Evolutionary conservation across 345 rosid species (phyloP), one percentile per base, ranked within the genome.

Genomic region (Gynandropsis gynandra): DNA sequence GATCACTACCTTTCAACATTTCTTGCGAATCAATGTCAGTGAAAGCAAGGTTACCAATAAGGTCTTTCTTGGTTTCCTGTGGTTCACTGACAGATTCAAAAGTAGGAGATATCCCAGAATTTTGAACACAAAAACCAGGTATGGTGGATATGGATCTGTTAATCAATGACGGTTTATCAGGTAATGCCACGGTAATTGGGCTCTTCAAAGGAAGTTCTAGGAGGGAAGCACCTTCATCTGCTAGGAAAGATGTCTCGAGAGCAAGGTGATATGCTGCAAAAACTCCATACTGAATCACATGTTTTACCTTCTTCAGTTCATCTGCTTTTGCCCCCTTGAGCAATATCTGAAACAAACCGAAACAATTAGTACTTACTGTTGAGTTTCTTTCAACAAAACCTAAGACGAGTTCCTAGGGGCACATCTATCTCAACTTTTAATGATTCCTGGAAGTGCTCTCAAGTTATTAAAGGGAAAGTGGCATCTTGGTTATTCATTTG

Each of bases 251-350:
- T 39, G 98, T 92, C 87, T 92, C 98, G 34, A 92, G 66, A 52
- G 96, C 98, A 68, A 92, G 56, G 71, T 92, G 98, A 76, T 92
- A 92, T 61, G 98, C 98, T 57, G 98, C 98, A 76, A 92, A 92
- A 69, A 92, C 73, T 64, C 96, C 96, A 75, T 92, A 92, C 59
- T 92, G 93, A 36, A 92, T 81, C 47, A 92, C 98, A 68, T 84
- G 95, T 76, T 92, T 92, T 68, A 87, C 93, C 69, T 81, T 84
- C 75, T 92, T 87, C 72, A 92, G 63, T 56, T 84, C 93, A 39
- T 92, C 98, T 50, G 80, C 96, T 56, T 66, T 80, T 17, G 98
- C 93, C 42, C 98, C 98, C 73, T 81, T 82, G 58, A 92, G 80
- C 64, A 92, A 75, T 67, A 92, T 79, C 98, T 92, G 87, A 43